Base-by-base conservation (phyloP, 305 asterid species). In the Rubia balearica region DNA sequence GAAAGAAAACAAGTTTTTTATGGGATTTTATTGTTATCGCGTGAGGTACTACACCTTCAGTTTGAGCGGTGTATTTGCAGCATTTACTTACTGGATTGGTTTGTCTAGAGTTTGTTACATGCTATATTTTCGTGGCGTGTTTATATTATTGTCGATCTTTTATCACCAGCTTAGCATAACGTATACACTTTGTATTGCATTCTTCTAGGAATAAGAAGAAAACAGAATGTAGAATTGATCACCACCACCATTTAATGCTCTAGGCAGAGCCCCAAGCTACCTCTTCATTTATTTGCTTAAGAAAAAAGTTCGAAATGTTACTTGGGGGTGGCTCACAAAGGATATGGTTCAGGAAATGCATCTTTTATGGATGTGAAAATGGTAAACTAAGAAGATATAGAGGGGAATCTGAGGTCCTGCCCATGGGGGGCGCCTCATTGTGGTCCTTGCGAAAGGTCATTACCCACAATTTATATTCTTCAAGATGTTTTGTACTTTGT, bases 401-500 rank as follows among this genome's bases (percentile, higher is more conserved):
- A 1, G 13, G 38, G 45, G 67, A 61, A 45, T 61, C 59, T 41
- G 38, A n/a, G 41, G 45, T 27, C 57, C 59, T 46, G 7, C n/a
- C 14, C 45, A 11, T 24, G 43, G 60, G 62, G 36, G 21, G 61
- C 67, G 33, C 45, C 45, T 13, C 22, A 16, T 61, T 24, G 68
- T 71, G 74, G 74, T 70, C 59, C 48, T 71, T 30, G 10, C 45
- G 56, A 27, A 17, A 36, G 48, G 53, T 49, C 30, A 11, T 36
- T 4, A 3, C 22, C 59, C 22, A 16, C 5, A 51, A 51, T 17
- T 17, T n/a, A 17, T 51, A 17, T 51, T 17, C 57, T 51, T 51
- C 59, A 17, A 51, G 59, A 4, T 51, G 14, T 17, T n/a, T 51
- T 51, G 59, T 17, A 51, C 21, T 6, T 51, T 51, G 22, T 51